phyloP scores from a whole-genome alignment of 2,329 filamentous ascomycete species.

The Ceratocystis harringtonii region DNA sequence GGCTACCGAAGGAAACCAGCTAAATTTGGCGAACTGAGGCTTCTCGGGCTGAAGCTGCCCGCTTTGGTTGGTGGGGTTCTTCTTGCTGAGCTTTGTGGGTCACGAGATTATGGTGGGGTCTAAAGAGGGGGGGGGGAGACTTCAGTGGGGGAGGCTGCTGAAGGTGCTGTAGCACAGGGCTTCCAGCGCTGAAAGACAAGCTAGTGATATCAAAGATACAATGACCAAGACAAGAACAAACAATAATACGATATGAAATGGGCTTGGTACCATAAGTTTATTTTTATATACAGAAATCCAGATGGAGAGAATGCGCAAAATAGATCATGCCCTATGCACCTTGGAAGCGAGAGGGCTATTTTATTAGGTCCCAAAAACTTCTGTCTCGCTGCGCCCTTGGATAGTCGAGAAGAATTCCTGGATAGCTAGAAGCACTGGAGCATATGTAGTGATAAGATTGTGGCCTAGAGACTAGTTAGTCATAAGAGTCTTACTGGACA shows the following conservation, averaged over 20 bases:
- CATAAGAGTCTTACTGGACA: too few relatives aligned
- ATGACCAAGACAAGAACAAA: not conserved
- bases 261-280: not conserved
- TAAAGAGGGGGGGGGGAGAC: not conserved
- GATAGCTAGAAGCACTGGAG: constrained; percentile 48
- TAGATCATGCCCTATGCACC: not conserved
- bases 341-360: not conserved
- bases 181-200: not conserved
- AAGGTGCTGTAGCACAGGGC: not conserved
- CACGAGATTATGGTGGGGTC: constrained; percentile 7
- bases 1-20: not conserved
- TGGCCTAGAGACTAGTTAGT: constrained; percentile 36
- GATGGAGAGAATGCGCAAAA: not conserved
- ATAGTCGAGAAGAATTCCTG: constrained; percentile 44
- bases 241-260: not conserved
- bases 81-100: not conserved
- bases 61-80: constrained; percentile 5
- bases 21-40: not conserved
- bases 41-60: not conserved
- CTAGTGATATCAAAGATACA: not conserved
- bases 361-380: not conserved
- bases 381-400: not conserved
- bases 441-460: constrained; percentile 52
- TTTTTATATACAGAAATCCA: not conserved
- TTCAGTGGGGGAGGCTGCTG: not conserved